Evolutionary conservation across 306 rosid genomes (phyloP), one percentile per base, ranked within the genome.

Genomic region (Alnus glutinosa): DNA sequence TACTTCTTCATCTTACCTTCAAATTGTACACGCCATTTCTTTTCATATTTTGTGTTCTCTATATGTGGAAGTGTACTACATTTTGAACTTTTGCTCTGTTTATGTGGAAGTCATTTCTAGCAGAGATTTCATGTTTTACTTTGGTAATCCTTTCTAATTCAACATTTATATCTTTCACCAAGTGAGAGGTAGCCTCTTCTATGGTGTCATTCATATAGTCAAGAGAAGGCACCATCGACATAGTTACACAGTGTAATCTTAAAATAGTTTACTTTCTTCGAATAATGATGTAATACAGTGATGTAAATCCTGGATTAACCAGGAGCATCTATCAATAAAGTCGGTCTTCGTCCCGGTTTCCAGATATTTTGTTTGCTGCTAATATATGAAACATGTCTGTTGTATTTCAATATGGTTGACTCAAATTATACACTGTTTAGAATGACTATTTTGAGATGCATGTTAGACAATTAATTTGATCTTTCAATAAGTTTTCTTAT

Each of bases 1-100:
- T 88, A 73, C 70, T 73, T 83, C 71, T 28, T 19, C 54, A 39
- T 1, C 2, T 15, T 3, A 12, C 8, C 48, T 19, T 6, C 14
- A 34, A 72, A 58, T 76, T 81, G 70, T 51, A 34, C 30, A 39
- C 39, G 57, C 42, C 46, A 16, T 32, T 46, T 66, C 52, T 2
- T 69, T 3, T 61, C 16, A 48, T 81, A 2, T 44, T 44, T 23
- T 68, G 79, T 23, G 66, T 63, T 42, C 44, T 34, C 15, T 28
- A 32, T 55, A 14, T 36, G 15, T 28, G 54, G 46, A 42, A 42
- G 46, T 42, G 7, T 4, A 42, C 46, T 42, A 4, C 46, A 42
- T 42, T 42, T 42, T 42, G 46, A 42, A 42, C 46, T 42, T 42
- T 42, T 42, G 46, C 46, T 42, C 46, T 36, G 14, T 47, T 62